A percentile compares a stretch with the other conserved stretches of the same genome.
Evolutionary conservation across 2,329 filamentous ascomycete genomes (phyloP).

Genomic region (Phaeosphaeria sp.): DNA sequence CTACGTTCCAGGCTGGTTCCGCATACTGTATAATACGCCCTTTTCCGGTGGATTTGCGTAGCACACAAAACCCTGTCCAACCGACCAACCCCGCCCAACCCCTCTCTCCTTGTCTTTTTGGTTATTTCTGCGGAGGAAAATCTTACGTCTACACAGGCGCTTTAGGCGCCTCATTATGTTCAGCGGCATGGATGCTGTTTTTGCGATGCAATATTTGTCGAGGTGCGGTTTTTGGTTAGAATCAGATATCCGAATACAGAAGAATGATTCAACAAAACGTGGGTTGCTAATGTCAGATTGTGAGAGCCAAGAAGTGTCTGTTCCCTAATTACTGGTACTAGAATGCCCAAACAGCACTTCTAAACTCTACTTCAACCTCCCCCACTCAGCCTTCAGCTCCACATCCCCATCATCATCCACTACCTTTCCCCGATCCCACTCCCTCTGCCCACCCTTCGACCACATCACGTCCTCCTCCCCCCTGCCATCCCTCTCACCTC

Average conservation of each 20-base stretch:
- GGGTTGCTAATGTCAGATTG: background rate
- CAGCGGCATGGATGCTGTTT: constrained; percentile 1
- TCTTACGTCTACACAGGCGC: constrained; percentile 3
- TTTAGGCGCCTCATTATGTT: constrained; percentile 4
- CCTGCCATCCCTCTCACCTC: constrained; percentile 64
- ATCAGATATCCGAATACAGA: background rate
- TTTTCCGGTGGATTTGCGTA: constrained; percentile 19
- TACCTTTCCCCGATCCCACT: constrained; percentile 72
- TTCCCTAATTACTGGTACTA: background rate
- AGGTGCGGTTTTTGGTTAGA: background rate
- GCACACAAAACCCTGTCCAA: constrained; percentile 6
- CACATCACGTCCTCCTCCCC: constrained; percentile 76
- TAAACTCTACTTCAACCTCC: constrained; percentile 30
- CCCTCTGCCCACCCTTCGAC: constrained; percentile 73
- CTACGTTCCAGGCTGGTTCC: constrained; percentile 21
- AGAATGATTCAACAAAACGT: background rate
- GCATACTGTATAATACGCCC: constrained; percentile 23
- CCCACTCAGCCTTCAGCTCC: constrained; percentile 59
- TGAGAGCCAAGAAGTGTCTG: background rate
- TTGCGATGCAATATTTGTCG: background rate
- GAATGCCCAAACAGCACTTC: background rate
- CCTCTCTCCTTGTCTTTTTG: background rate
- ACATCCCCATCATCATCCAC: constrained; percentile 63
- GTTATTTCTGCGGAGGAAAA: background rate
- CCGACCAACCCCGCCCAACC: background rate